Evolutionary conservation across 495 filamentous ascomycete genomes (phyloP).

Genomic region (Pyrenula massariospora): DNA sequence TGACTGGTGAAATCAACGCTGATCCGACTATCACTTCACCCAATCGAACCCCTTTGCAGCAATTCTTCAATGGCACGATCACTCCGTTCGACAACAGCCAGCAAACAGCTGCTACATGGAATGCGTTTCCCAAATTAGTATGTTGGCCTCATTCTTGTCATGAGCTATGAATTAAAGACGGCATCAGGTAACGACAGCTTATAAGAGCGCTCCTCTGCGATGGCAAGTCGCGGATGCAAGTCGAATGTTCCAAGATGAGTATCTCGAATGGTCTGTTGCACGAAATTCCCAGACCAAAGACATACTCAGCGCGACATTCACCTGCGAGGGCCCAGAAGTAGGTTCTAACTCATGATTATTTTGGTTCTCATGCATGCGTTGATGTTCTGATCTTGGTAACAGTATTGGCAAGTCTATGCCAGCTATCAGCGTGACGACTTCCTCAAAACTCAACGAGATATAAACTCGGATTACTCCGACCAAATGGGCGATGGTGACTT

Average conservation of each 20-base stretch:
- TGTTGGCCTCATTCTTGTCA: too few relatives aligned
- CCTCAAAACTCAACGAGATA: neutral
- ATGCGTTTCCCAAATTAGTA: constrained; percentile 5
- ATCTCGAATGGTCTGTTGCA: constrained; percentile 6
- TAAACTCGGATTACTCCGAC: constrained; percentile 1
- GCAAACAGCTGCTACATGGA: neutral
- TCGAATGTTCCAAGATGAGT: constrained; percentile 4
- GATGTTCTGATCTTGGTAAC: neutral
- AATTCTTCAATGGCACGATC: constrained; percentile 7
- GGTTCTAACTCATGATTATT: too few relatives aligned
- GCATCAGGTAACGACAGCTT: too few relatives aligned
- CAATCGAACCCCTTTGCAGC: constrained; percentile 1
- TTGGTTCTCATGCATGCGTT: neutral
- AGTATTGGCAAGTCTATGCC: constrained; percentile 8
- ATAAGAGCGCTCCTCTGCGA: neutral
- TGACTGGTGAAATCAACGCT: constrained; percentile 3
- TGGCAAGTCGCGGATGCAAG: constrained; percentile 2
- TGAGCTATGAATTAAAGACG: too few relatives aligned
- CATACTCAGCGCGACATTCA: neutral
- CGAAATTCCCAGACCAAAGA: neutral
- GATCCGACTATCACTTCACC: too few relatives aligned
- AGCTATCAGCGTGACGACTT: constrained; percentile 1
- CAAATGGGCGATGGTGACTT: constrained; percentile 1
- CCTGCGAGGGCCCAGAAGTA: constrained; percentile 6
- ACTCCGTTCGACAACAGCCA: constrained; percentile 4